A percentile compares a stretch with the other conserved stretches of the same genome.
phyloP scores from a whole-genome alignment of 176 grass and related monocot species.

The Cocos nucifera region DNA sequence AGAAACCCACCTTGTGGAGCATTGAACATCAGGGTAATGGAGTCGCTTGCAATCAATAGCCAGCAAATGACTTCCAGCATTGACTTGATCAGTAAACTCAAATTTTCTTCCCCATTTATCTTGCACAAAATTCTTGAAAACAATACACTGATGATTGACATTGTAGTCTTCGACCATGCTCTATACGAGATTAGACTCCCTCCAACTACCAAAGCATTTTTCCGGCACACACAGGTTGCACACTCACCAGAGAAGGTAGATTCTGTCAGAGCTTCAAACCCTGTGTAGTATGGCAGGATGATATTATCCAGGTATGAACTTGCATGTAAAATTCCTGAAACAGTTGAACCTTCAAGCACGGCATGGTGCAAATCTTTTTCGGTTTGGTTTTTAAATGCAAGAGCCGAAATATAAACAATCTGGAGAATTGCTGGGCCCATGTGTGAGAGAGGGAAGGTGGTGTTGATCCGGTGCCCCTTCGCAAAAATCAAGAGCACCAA shows the following conservation, averaged over 20 bases:
- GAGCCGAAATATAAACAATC: slow-evolving; percentile 76
- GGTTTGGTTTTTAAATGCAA: slow-evolving; percentile 78
- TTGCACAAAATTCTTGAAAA: slow-evolving; percentile 90
- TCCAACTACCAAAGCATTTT: slow-evolving; percentile 52
- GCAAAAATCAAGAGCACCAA: slow-evolving; percentile 68
- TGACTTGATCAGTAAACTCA: slow-evolving; percentile 45
- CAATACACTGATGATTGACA: slow-evolving; percentile 66
- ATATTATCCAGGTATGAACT: slow-evolving; percentile 74
- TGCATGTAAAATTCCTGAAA: slow-evolving; percentile 86
- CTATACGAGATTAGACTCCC: slow-evolving; percentile 48
- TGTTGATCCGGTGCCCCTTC: slow-evolving; percentile 70
- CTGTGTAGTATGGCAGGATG: slow-evolving; percentile 92
- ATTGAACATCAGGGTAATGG: slow-evolving; percentile 44
- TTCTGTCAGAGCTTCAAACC: slow-evolving; percentile 62
- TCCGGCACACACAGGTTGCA: slow-evolving; percentile 81
- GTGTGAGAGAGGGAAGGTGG: slow-evolving; percentile 64
- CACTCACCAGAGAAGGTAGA: slow-evolving; percentile 80
- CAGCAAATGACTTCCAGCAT: slow-evolving; percentile 61
- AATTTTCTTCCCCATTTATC: slow-evolving; percentile 67
- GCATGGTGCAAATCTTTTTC: slow-evolving; percentile 77
- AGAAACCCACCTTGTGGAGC: slow-evolving; percentile 31
- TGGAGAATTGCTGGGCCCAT: slow-evolving; percentile 80
- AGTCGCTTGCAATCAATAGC: slow-evolving; percentile 58
- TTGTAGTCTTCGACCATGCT: slow-evolving; percentile 74
- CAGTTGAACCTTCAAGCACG: slow-evolving; percentile 86